Base-by-base conservation (phyloP, 495 filamentous ascomycete species). In the Aspergillus carlsbadensis region DNA sequence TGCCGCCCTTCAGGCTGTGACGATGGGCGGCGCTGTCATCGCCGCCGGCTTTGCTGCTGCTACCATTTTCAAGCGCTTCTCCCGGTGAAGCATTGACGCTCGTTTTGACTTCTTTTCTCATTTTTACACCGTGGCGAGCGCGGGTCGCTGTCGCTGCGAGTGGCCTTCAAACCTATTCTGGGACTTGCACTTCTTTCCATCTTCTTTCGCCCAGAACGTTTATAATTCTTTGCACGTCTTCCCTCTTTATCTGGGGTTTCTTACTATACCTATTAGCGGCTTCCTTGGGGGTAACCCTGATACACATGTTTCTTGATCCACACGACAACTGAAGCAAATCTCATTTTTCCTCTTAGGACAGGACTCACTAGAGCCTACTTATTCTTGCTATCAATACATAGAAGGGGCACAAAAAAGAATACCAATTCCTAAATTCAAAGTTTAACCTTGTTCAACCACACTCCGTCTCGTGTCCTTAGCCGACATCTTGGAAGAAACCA, bases 1-100 rank as follows among this genome's bases (percentile, higher is more conserved):
- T 56, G 77, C 79, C 43, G 73, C 77, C 35, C 68, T 83, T 45
- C 79, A 80, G 40, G 74, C 66, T 10, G 62, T 82, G 33, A 81
- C 80, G 13, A 72, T 81, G 59, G 75, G 78, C 21, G 75, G 78
- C 40, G 61, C 73, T n/a, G 8, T 78, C 15, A 37, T 78, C 58
- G 72, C 73, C 3, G 69, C 71, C 33, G 75, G 75, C 13, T 61
- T 74, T 26, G 73, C 68, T 35, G 75, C 67, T 7, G 70, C 65
- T 31, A 66, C 75, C 62, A 67, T 63, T 48, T 75, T 73, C 62
- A 76, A 75, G 69, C 73, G 75, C 10, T 74, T 75, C 62, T 62
- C 58, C 37, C 68, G 70, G 50, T 77, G 65, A 68, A 66, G 20
- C 36, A 11, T 34, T 47, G 58, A 29, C 42, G 14, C 18, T 41